Base-by-base conservation (phyloP, 768 basidiomycete genomes). In the Suillus sp. region DNA sequence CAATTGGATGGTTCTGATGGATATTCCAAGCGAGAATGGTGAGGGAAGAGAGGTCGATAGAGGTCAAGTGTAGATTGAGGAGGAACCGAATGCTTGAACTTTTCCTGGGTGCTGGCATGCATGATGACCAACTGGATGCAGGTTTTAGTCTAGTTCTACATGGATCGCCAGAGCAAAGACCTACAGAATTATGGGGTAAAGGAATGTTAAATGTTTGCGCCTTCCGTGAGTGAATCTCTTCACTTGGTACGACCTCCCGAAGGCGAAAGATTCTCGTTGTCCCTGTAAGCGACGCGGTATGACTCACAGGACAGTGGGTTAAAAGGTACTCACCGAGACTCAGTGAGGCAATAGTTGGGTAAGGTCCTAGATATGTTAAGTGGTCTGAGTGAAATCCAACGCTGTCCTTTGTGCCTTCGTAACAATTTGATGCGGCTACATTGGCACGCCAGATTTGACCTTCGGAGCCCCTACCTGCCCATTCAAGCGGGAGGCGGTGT, bases 381-480 rank as follows among this genome's bases (percentile, higher is more conserved):
- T 90, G 89, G 72, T 94, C 92, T 4, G 92, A 88, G 71, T 94
- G 93, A 70, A 84, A 88, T 0, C 93, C 92, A 3, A 94, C 92
- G 57, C 86, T 86, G 73, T 93, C 92, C 70, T 89, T 88, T 42
- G 83, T 82, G n/a, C 92, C 92, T 71, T 88, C 84, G 64, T 94
- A 94, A 67, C 92, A 89, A 68, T 94, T 94, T 3, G 92, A 86
- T 1, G 92, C 92, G 3, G 92, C 92, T 27, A 94, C 92, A 67
- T 93, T 94, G 1, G 92, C 93, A 60, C 84, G 80, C 92, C 93
- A 94, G 9, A 74, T 66, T 42, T 72, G 72, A 18, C 62, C 70
- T 18, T 67, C 66, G 18, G 64, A 18, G 37, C 67, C 65, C 60
- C 68, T 75, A 1, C 78, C 80, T 30, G 72, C 79, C 90, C 91